Evolutionary conservation across 495 filamentous ascomycete genomes (phyloP), one percentile per base, ranked within the genome.

Genomic region (Penicillium simplicissimum): DNA sequence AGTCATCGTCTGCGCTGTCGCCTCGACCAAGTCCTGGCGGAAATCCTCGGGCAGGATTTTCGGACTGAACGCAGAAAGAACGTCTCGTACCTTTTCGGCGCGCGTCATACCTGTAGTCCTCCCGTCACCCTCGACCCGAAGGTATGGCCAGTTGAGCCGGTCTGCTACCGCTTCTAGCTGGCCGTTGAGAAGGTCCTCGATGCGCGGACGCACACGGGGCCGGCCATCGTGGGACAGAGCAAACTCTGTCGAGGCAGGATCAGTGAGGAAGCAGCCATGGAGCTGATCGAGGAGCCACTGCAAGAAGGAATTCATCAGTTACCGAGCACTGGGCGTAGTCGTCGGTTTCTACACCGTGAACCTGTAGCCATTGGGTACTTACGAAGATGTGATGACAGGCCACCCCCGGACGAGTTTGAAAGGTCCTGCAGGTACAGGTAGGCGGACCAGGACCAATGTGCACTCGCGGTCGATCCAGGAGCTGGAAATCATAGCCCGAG

Each of bases 341-440:
- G 23, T 31, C 13, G 14, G 25, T 7, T 49, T 49, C 45, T 21
- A 13, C n/a, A 13, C 23, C 1, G 3, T 8, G 47, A 42, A 68
- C 23, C n/a, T 11, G 15, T 19, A 61, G 69, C 21, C 13, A 25
- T 17, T 55, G 25, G 19, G 38, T 31, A 70, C 77, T 72, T 61
- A 80, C 79, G 65, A 79, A 80, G 38, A 81, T 79, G 60, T 81
- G 79, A 34, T 77, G 75, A 51, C 78, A 81, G 6, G 78, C 76
- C 37, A 72, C 69, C 15, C 67, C 66, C n/a, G 73, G 67, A 23
- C 61, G 67, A 43, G 56, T 59, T 33, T 66, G 42, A 40, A 76
- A 80, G 40, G 68, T 67, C 23, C 67, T 67, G 48, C 79, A 81
- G 42, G 73, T 78, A 58, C 79, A 81, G 33, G 71, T 71, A 42